Conservation (phyloP, 1,284 basidiomycete species). For the Marasmius oreades region DNA sequence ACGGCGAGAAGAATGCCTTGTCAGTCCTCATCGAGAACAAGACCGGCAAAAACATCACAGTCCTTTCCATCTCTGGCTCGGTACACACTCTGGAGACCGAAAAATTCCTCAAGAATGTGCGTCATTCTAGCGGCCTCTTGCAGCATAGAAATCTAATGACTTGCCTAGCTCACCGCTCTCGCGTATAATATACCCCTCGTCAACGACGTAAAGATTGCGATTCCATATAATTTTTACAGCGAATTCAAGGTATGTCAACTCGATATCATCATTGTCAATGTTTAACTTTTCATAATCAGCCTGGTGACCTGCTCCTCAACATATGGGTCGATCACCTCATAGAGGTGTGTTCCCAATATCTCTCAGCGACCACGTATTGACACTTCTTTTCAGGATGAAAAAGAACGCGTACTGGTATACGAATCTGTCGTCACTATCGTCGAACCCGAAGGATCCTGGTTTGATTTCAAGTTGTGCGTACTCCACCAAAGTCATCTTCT, state of each 20-base stretch:
- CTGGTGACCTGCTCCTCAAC: conserved; percentile 76
- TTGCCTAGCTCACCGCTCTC: conserved; percentile 54
- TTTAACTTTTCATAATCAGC: conserved; percentile 33
- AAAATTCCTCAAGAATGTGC: conserved; percentile 71
- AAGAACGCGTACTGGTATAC: conserved; percentile 66
- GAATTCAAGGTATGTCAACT: conserved; percentile 66
- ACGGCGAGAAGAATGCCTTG: conserved; percentile 80
- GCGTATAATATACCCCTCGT: conserved; percentile 60
- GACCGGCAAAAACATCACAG: conserved; percentile 72
- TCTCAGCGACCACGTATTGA: neutral
- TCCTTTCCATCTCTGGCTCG: conserved; percentile 68
- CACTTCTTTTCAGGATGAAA: conserved; percentile 37
- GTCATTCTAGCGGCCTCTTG: conserved; percentile 24
- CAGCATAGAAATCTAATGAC: neutral
- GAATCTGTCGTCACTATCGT: conserved; percentile 82
- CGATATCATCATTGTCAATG: neutral
- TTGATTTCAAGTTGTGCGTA: conserved; percentile 78
- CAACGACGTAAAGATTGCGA: conserved; percentile 61
- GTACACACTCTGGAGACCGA: conserved; percentile 68
- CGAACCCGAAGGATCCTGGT: conserved; percentile 75
- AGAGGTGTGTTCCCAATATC: conserved; percentile 44
- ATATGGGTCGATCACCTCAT: conserved; percentile 75
- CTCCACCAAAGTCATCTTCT: conserved; percentile 8
- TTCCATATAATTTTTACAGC: conserved; percentile 79
- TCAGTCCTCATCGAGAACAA: conserved; percentile 71